A percentile compares a stretch with the other conserved stretches of the same genome.
phyloP scores from a whole-genome alignment of 2,329 filamentous ascomycete genomes.

The Arthrocladium fulminans region DNA sequence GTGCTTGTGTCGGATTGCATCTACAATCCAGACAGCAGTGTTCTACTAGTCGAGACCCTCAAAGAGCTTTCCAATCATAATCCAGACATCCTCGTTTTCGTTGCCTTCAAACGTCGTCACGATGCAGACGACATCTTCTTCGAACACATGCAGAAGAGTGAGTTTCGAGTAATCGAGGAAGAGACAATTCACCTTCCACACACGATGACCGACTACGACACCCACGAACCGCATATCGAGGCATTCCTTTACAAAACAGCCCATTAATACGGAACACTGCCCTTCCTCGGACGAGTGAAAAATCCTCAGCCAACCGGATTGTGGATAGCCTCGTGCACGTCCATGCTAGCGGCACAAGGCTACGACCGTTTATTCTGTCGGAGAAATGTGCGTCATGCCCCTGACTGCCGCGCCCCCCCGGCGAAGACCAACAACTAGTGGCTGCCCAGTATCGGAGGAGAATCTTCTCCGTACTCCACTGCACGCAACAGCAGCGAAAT shows the following conservation, averaged over 20 bases:
- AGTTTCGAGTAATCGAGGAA: constrained; percentile 28
- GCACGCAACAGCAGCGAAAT: background rate
- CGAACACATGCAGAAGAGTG: constrained; percentile 43
- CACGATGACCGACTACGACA: constrained; percentile 26
- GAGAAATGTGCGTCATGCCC: background rate
- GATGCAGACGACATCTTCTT: constrained; percentile 59
- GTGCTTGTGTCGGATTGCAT: constrained; percentile 63
- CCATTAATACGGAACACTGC: background rate
- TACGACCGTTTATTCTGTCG: background rate
- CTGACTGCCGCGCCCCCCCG: background rate
- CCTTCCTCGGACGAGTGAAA: background rate
- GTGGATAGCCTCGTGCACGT: background rate
- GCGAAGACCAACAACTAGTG: background rate
- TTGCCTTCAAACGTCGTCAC: constrained; percentile 61
- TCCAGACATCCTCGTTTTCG: constrained; percentile 44
- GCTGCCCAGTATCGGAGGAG: background rate
- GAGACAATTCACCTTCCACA: constrained; percentile 30
- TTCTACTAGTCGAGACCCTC: constrained; percentile 53
- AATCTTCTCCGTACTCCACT: background rate
- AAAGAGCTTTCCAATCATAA: constrained; percentile 39
- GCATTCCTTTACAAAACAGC: constrained; percentile 22
- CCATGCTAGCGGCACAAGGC: too few species aligned
- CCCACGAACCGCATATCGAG: constrained; percentile 30
- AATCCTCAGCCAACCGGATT: background rate
- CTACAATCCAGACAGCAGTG: constrained; percentile 61